Evolutionary conservation across 2,329 filamentous ascomycete genomes (phyloP), one percentile per base, ranked within the genome.

Genomic region (Paramyrothecium roridum): DNA sequence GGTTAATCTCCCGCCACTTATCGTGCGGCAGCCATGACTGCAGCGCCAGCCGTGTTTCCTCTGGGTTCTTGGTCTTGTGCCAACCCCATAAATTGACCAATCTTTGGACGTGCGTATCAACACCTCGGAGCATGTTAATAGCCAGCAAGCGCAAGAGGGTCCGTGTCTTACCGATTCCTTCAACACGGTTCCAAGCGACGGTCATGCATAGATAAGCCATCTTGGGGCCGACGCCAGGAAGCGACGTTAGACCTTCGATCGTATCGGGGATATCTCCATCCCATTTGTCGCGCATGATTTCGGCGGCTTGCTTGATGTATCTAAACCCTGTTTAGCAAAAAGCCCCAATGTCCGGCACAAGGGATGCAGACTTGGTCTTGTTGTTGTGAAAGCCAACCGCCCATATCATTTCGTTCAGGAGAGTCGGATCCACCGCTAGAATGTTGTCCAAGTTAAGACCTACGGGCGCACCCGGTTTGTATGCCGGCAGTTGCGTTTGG

Each of bases 31-130:
- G 76, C 93, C 93, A 97, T 17, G 80, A 80, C 75, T 97, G 84
- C 56, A 97, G 77, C 34, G 85, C 84, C 53, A 80, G 74, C 47
- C 93, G 80, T 30, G 93, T 96, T 69, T 90, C 89, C 75, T 97
- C 93, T 0, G 93, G 93, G 13, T 78, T 88, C 64, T 85, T 87
- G 2, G 89, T 93, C 70, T 84, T 85, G 70, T 96, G 85, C 93
- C 93, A 97, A 3, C 90, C 89, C 92, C 92, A 96, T 26, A 96
- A 78, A 73, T 96, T 96, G 52, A 91, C 93, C 72, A 97, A 96
- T 54, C 93, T 88, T 73, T 96, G 93, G 3, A 97, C 93, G 72
- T 97, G 93, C 6, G 96, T 92, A 70, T 97, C 93, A 50, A 97
- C 93, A 23, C 93, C 93, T 13, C 16, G n/a, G n/a, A 43, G 37